Percentiles rank a stretch among this genome's conserved stretches.
Conservation (phyloP, 1,284 basidiomycete genomes). For the Rhodotorula sp. region DNA sequence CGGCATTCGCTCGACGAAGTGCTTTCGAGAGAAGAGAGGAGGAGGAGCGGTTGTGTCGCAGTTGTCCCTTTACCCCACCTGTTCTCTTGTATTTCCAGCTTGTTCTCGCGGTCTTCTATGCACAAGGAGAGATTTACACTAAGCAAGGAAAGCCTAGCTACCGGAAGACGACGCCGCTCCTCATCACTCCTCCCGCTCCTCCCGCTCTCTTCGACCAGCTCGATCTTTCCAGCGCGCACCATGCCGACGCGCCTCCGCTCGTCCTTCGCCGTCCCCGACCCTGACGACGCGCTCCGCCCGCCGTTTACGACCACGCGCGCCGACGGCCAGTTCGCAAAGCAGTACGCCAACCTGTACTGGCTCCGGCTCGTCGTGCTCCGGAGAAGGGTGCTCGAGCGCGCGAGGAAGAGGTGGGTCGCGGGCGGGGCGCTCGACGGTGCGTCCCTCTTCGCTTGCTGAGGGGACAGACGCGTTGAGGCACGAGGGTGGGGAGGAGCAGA, state of each 20-base stretch:
- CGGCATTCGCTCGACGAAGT: too few species aligned
- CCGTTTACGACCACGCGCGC: constrained; percentile 10
- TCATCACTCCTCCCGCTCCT: too few species aligned
- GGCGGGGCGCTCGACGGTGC: constrained; percentile 55
- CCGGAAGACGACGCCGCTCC: background rate
- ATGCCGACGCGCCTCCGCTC: constrained; percentile 24
- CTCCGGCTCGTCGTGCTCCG: constrained; percentile 69
- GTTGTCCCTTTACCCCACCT: background rate
- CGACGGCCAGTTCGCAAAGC: constrained; percentile 62
- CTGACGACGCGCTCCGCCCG: constrained; percentile 13
- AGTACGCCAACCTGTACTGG: constrained; percentile 93
- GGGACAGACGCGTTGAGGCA: constrained; percentile 1
- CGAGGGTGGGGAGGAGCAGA: background rate
- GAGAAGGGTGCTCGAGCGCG: constrained; percentile 64
- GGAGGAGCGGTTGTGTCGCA: background rate
- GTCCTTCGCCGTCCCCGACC: background rate
- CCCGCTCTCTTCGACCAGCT: background rate
- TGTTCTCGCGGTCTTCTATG: background rate
- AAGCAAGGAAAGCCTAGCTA: too few species aligned
- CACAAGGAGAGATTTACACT: too few species aligned
- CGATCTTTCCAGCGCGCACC: background rate
- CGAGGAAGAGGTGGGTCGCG: constrained; percentile 65
- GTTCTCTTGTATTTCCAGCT: background rate
- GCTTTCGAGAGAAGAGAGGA: background rate
- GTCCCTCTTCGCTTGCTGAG: background rate